Evolutionary conservation across 495 filamentous ascomycete species (phyloP).

Genomic region (Xylaria curta): DNA sequence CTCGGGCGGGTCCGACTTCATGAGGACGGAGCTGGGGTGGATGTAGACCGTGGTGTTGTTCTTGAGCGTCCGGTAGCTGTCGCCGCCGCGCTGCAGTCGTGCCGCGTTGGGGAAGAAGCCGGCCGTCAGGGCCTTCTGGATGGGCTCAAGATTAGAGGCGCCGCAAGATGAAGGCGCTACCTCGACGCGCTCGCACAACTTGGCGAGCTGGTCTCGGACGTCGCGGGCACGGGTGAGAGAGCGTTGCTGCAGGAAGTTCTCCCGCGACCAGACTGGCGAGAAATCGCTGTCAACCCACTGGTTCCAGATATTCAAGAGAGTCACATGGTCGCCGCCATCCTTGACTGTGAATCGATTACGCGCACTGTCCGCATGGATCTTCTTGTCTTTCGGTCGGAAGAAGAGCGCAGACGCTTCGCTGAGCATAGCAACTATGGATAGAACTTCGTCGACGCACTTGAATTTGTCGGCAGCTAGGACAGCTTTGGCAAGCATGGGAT

Average conservation of each 20-base stretch:
- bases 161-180: constrained; percentile 74
- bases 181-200: constrained; percentile 90
- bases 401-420: constrained; percentile 88
- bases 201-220: constrained; percentile 92
- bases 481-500: constrained; percentile 90
- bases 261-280: constrained; percentile 83
- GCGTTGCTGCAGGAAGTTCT: constrained; percentile 94
- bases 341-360: constrained; percentile 90
- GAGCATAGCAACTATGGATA: constrained; percentile 95
- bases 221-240: constrained; percentile 85
- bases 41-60: constrained; percentile 88
- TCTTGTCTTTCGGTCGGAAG: constrained; percentile 97
- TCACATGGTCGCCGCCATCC: constrained; percentile 91
- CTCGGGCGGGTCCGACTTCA: constrained; percentile 74
- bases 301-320: constrained; percentile 95
- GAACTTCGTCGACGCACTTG: constrained; percentile 91
- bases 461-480: constrained; percentile 89
- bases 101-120: constrained; percentile 98
- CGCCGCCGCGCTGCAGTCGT: constrained; percentile 80
- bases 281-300: constrained; percentile 96
- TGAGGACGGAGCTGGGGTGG: constrained; percentile 83
- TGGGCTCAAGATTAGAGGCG: constrained; percentile 71
- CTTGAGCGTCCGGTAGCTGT: constrained; percentile 95
- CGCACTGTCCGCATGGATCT: constrained; percentile 91
- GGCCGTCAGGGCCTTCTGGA: constrained; percentile 85